A percentile compares a stretch with the other conserved stretches of the same genome.
These are phyloP conservation scores for Picea glauca DNA, from an alignment of 75 land plant species.

Conservation along the genomic window DNA sequence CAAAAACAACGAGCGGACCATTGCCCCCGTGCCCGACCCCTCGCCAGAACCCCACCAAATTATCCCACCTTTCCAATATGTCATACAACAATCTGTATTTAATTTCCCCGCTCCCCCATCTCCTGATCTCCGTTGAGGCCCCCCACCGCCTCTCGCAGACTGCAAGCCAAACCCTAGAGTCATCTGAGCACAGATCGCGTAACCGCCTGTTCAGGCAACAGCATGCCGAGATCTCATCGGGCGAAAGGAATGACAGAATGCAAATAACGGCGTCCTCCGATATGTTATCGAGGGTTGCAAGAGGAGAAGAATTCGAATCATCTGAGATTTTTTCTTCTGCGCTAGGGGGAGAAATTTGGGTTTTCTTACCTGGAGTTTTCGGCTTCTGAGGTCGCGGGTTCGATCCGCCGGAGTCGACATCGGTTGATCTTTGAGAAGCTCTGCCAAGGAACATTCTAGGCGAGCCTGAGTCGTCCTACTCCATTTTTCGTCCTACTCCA, in stretches of 20 bases:
- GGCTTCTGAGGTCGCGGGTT: no score
- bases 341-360: no score
- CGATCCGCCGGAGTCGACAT: no score
- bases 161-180: constrained; percentile 57
- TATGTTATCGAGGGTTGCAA: no score
- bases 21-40: constrained; percentile 35
- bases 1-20: constrained; percentile 60
- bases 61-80: constrained; percentile 50
- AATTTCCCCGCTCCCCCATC: constrained; percentile 55
- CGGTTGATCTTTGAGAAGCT: no score
- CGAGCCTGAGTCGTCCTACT: no score
- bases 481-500: no score
- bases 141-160: constrained; percentile 83
- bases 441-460: no score
- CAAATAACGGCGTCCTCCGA: no score
- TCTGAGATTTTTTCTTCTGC: no score
- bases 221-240: constrained; percentile 57
- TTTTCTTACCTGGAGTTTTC: no score
- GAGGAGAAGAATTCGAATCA: no score
- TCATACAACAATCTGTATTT: constrained; percentile 42
- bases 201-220: constrained; percentile 51
- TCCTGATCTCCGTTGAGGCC: constrained; percentile 28
- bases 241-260: constrained; percentile 80
- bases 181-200: constrained; percentile 40
- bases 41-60: constrained; percentile 92